phyloP scores from a whole-genome alignment of 1,284 basidiomycete genomes.

The Pulveroboletus sp. region DNA sequence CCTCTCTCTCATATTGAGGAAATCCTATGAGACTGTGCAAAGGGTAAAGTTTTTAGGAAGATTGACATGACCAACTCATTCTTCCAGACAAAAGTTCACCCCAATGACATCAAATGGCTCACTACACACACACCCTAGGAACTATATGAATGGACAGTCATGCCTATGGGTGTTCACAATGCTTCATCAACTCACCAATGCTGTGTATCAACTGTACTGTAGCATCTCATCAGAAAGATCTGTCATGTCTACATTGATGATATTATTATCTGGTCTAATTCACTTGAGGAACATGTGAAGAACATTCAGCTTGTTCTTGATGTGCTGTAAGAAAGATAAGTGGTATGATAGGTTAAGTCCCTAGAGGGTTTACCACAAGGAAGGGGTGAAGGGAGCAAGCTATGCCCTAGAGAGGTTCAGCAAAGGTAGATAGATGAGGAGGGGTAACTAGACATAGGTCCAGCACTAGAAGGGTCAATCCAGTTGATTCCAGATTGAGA shows the following conservation, averaged over 20 bases:
- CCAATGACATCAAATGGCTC: conserved; percentile 35
- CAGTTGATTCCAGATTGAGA: too few relatives aligned
- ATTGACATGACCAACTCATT: conserved; percentile 44
- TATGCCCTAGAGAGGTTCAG: too few relatives aligned
- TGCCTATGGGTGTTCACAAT: conserved; percentile 35
- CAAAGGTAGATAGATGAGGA: too few relatives aligned
- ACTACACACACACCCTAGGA: conserved; percentile 35
- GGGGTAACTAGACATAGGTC: too few relatives aligned
- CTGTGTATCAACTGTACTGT: conserved; percentile 10
- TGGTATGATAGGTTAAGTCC: too few relatives aligned
- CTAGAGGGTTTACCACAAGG: too few relatives aligned
- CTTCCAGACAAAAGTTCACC: conserved; percentile 39
- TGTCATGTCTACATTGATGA: conserved; percentile 41
- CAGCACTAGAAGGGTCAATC: too few relatives aligned
- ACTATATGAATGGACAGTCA: conserved; percentile 30
- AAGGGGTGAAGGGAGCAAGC: too few relatives aligned
- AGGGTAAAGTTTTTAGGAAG: conserved; percentile 30
- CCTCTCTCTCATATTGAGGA: conserved; percentile 33
- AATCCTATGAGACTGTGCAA: conserved; percentile 13
- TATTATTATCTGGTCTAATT: conserved; percentile 41
- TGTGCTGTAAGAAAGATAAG: too few relatives aligned
- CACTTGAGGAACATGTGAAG: conserved; percentile 31
- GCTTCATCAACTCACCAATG: conserved; percentile 25
- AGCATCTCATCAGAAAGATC: conserved; percentile 22
- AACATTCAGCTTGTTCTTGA: conserved; percentile 9